Evolutionary conservation across 352 stramenopile species (phyloP), one percentile per base, ranked within the genome.

Genomic region (Phytophthora pluvialis): DNA sequence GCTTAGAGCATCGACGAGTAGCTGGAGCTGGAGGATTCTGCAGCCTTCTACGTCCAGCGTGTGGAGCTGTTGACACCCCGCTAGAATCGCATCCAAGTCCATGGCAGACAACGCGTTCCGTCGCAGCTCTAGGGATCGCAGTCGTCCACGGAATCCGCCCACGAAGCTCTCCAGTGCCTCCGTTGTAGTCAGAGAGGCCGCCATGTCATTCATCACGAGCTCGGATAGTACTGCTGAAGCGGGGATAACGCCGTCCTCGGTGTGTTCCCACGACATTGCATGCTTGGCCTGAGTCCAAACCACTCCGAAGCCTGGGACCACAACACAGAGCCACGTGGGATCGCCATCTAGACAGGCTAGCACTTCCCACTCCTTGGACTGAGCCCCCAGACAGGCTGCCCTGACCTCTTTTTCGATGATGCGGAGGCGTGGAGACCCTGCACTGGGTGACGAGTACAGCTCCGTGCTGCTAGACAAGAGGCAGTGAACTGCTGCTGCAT

Each of bases 141-240:
- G 12, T 67, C 48, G 52, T n/a, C 51, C 68, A 39, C 33, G 32
- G 16, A 77, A 77, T n/a, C 64, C 59, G 4, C 52, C 43, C 11
- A 73, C 7, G 11, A 77, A 77, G 21, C 39, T 45, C 39, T 64
- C 35, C 13, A 77, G 31, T 13, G 69, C 64, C 44, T 77, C 58
- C 4, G 54, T 56, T 3, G 64, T 67, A 26, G 52, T 70, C 35
- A 52, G n/a, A 18, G 69, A 65, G 6, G 40, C 55, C 1, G 42
- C 46, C 64, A 77, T 73, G 46, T 65, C 64, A 12, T 77, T 77
- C 59, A 77, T 67, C 21, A 77, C 64, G 2, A 77, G 54, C 28
- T 77, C 64, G 21, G 59, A 64, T 10, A 70, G 16, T 21, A 57
- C 49, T 61, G 58, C 58, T 44, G 44, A 59, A 56, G 38, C 33